Percentiles rank a stretch among this genome's conserved stretches.
Evolutionary conservation across 169 alveolate genomes (phyloP).

Genomic region (Plasmodium reichenowi): DNA sequence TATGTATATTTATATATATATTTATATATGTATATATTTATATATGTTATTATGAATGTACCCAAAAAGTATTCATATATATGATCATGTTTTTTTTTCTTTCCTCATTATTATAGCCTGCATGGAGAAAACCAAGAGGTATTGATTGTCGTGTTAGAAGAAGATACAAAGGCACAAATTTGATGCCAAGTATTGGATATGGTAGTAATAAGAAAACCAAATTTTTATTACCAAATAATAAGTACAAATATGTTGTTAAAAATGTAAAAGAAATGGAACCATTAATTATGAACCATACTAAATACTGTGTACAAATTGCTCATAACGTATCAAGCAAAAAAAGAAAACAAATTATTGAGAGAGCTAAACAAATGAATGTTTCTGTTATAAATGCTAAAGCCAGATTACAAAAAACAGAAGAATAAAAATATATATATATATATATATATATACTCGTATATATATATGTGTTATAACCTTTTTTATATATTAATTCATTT

Average conservation of each 20-base stretch:
- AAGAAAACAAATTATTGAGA: constrained; percentile 93
- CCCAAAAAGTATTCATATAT: background rate
- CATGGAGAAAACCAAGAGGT: constrained; percentile 99
- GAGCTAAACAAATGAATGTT: constrained; percentile 95
- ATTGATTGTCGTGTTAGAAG: constrained; percentile 97
- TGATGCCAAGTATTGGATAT: constrained; percentile 97
- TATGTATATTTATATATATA: constrained; percentile 3
- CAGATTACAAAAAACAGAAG: constrained; percentile 87
- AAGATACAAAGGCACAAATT: constrained; percentile 94
- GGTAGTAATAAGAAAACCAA: constrained; percentile 96
- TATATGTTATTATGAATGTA: background rate
- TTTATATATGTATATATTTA: background rate
- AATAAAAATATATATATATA: constrained; percentile 36
- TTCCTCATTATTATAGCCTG: constrained; percentile 78
- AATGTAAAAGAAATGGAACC: constrained; percentile 93
- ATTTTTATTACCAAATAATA: constrained; percentile 94
- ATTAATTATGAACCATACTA: constrained; percentile 96
- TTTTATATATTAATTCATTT: constrained; percentile 14
- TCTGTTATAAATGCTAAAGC: constrained; percentile 93
- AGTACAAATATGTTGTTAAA: constrained; percentile 93
- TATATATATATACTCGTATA: background rate
- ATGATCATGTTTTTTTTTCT: background rate
- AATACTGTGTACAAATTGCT: constrained; percentile 95
- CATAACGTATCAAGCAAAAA: constrained; percentile 93
- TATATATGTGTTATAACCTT: background rate